Conservation (phyloP, 257 asterid species). For the Solanum pinnatisectum region DNA sequence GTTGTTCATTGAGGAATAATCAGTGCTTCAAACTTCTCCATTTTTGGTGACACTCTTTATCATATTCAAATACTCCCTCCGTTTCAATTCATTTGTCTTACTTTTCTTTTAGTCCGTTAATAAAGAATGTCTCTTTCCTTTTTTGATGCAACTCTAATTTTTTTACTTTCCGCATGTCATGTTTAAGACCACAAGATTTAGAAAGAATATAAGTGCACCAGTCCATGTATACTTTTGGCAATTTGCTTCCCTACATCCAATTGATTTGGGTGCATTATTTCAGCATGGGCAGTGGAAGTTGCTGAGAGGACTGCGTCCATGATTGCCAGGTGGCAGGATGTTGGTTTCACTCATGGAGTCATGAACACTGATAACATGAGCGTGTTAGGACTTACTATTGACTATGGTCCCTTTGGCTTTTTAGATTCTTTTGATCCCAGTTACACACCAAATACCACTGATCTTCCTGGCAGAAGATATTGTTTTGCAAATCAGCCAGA, state of each 20-base stretch:
- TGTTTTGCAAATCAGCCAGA: conserved; percentile 99
- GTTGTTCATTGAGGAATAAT: neutral
- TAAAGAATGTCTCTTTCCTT: neutral
- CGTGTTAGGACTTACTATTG: conserved; percentile 82
- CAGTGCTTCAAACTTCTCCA: neutral
- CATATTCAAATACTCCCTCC: neutral
- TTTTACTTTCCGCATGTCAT: neutral
- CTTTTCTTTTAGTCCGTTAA: neutral
- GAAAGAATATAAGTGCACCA: neutral
- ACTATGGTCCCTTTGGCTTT: conserved; percentile 97
- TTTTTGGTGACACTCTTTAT: neutral
- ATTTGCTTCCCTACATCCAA: neutral
- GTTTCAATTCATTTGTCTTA: neutral
- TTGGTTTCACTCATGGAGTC: conserved; percentile 98
- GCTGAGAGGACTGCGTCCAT: conserved; percentile 90
- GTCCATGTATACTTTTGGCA: neutral
- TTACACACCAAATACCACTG: conserved; percentile 96
- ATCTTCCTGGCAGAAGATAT: conserved; percentile 97
- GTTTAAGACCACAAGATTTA: neutral
- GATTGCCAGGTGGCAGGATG: conserved; percentile 94
- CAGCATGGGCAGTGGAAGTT: conserved; percentile 99
- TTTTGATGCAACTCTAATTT: neutral
- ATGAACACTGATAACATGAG: conserved; percentile 98
- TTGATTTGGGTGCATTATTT: neutral
- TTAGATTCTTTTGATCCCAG: conserved; percentile 96